Base-by-base conservation (phyloP, 2,329 filamentous ascomycete species). In the Colletotrichum salicis region DNA sequence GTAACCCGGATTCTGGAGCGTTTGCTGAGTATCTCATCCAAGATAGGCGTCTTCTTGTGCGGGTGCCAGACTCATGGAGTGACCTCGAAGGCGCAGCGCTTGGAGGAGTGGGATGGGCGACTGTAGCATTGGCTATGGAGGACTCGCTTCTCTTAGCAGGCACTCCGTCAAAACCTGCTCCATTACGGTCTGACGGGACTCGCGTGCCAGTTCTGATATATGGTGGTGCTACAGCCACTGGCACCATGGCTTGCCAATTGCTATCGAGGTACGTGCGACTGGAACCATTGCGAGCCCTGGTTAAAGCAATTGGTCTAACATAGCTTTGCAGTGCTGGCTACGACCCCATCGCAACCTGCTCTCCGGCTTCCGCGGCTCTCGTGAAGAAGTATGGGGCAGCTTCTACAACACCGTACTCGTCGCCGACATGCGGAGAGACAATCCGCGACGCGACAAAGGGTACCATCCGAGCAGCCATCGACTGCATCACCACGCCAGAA, bases 211-310 rank as follows among this genome's bases (percentile, higher is more conserved):
- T 80, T 3, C 59, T 80, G 2, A 75, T 80, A 2, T 80, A 79
- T 24, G 79, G 79, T 5, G 79, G 74, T 4, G 76, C 73, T 0
- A 79, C 79, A 1, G 77, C 77, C 1, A 76, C 77, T 0, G 79
- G 79, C 2, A 78, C 75, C 0, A 77, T 79, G 70, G 77, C 79
- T 1, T 74, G 67, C 41, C 79, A 80, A 54, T n/a, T 80, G 4
- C 61, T 80, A 31, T 75, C 70, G 27, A 52, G 67, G 78, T 78
- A 45, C 68, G 75, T 75, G 15, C 1, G 67, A 65, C 12, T 22
- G 24, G 1, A 22, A 1, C 15, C 15, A n/a, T 27, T 35, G 11
- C 4, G 10, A 33, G 27, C 7, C 22, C 6, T 35, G 24, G 1
- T 10, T 10, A 12, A 3, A 29, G 4, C 15, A 19, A 33, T 2